These are phyloP conservation scores for slime mould (Dictyostelium discoideum) DNA, from an alignment of 78 protist genomes.

Conservation along the genomic window DNA sequence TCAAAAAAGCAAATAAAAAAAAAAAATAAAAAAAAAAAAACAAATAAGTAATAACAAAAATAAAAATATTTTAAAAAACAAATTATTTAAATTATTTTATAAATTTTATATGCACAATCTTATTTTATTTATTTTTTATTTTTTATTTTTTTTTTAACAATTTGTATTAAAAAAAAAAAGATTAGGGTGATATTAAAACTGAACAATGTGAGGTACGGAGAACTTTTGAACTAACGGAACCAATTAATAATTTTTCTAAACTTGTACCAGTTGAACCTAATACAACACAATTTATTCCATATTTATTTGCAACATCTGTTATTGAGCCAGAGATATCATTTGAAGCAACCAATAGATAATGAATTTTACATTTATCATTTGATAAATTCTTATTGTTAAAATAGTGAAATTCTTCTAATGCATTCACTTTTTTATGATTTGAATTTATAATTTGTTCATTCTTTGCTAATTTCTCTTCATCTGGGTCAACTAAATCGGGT, in stretches of 20 bases:
- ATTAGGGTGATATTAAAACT: slow-evolving; percentile 31
- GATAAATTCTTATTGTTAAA: background rate
- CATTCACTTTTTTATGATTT: slow-evolving; percentile 28
- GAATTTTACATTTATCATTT: background rate
- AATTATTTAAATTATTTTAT: background rate
- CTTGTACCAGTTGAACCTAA: slow-evolving; percentile 48
- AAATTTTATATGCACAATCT: background rate
- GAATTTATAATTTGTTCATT: slow-evolving; percentile 18
- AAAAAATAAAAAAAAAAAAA: background rate
- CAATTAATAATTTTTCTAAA: slow-evolving; percentile 20
- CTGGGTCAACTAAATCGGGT: slow-evolving; percentile 54
- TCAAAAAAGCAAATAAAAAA: background rate
- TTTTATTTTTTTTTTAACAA: background rate
- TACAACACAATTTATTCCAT: slow-evolving; percentile 30
- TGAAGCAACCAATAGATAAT: slow-evolving; percentile 46
- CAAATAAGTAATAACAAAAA: background rate
- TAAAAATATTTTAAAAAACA: background rate
- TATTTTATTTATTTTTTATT: background rate
- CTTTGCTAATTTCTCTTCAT: background rate
- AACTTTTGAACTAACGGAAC: slow-evolving; percentile 52
- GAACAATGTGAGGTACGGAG: slow-evolving; percentile 35
- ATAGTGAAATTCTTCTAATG: slow-evolving; percentile 36
- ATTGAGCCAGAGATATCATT: slow-evolving; percentile 49
- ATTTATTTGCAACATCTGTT: slow-evolving; percentile 36
- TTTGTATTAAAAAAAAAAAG: background rate